These are phyloP conservation scores for Phlegmacium glaucopus DNA, from an alignment of 768 basidiomycete species.

Conservation along the genomic window DNA sequence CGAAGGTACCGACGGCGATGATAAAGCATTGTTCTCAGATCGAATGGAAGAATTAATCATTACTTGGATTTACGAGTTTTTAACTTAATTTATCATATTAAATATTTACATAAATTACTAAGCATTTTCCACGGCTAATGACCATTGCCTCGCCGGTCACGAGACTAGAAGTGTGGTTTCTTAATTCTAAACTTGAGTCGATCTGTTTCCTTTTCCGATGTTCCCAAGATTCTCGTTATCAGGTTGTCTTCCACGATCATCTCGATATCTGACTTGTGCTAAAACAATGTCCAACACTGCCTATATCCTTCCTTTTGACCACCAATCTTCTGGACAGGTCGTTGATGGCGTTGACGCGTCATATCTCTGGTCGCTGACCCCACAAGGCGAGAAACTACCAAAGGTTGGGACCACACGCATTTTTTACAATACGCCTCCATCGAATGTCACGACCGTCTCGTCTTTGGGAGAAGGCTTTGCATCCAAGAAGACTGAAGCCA, in stretches of 20 bases:
- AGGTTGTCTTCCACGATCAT: constrained; percentile 19
- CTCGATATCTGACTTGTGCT: constrained; percentile 11
- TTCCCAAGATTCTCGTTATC: constrained; percentile 21
- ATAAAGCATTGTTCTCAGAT: too few species aligned
- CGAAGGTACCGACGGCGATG: too few species aligned
- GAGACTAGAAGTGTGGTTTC: too few species aligned
- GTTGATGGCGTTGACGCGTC: constrained; percentile 40
- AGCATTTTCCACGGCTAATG: too few species aligned
- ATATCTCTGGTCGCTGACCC: constrained; percentile 49
- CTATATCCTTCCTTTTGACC: constrained; percentile 58
- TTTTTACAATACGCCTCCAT: constrained; percentile 54
- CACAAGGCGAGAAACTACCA: constrained; percentile 49
- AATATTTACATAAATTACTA: too few species aligned
- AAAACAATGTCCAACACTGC: constrained; percentile 51
- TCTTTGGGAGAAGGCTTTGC: constrained; percentile 57
- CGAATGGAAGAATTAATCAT: too few species aligned
- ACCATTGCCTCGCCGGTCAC: too few species aligned
- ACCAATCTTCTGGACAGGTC: constrained; percentile 28
- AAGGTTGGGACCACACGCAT: constrained; percentile 62
- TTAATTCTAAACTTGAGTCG: too few species aligned
- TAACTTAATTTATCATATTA: too few species aligned
- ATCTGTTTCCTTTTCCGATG: constrained; percentile 17
- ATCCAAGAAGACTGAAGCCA: constrained; percentile 39
- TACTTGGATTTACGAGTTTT: too few species aligned
- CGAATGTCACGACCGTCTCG: constrained; percentile 49